Evolutionary conservation across 257 asterid species (phyloP).

Genomic region (Phtheirospermum japonicum): DNA sequence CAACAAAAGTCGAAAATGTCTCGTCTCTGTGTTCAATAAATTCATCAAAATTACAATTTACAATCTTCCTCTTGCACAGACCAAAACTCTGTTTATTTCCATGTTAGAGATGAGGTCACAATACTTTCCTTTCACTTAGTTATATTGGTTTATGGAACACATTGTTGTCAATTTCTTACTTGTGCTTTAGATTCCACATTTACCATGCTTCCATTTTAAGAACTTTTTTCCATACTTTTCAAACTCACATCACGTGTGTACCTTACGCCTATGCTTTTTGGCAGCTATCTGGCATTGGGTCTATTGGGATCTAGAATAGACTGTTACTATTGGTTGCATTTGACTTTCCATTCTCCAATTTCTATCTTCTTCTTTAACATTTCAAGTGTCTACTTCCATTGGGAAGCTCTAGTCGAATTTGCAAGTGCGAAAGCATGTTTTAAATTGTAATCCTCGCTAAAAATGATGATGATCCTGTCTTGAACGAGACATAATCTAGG

Average conservation of each 20-base stretch:
- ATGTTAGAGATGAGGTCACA: not conserved
- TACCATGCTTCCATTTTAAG: not conserved
- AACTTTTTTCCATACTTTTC: constrained; percentile 2
- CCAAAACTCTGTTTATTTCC: not conserved
- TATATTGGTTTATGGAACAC: constrained; percentile 16
- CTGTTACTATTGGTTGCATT: not conserved
- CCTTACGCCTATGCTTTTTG: too few species aligned
- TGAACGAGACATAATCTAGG: not conserved
- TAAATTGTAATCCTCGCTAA: not conserved
- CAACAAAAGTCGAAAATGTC: not conserved
- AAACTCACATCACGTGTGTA: not conserved
- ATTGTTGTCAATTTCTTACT: not conserved
- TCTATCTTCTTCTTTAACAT: not conserved
- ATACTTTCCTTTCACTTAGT: not conserved
- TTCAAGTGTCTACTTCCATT: not conserved
- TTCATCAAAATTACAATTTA: constrained; percentile 1
- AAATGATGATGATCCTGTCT: not conserved
- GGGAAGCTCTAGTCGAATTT: not conserved
- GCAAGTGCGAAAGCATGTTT: not conserved
- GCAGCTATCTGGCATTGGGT: too few species aligned
- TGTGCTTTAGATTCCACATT: constrained; percentile 6
- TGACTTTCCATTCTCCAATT: not conserved
- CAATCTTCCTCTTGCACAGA: constrained; percentile 5
- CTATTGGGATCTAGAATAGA: too few species aligned
- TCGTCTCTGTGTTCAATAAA: constrained; percentile 7